Percentiles rank a stretch among this genome's conserved stretches.
phyloP scores from a whole-genome alignment of 2,329 filamentous ascomycete genomes.

The Fusarium pseudoanthophilum region DNA sequence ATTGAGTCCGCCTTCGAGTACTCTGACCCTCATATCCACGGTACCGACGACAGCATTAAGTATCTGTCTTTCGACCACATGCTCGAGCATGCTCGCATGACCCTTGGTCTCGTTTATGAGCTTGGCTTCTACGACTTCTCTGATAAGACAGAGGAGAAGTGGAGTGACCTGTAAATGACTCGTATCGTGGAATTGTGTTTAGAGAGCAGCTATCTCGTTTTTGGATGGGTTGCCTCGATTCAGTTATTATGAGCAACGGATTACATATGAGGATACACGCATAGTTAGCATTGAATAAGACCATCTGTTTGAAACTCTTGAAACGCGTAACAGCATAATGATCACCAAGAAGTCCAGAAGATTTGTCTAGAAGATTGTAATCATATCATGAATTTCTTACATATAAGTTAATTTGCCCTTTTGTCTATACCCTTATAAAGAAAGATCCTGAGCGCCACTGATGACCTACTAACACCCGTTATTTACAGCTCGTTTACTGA shows the following conservation, averaged over 20 bases:
- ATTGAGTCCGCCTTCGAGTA: slow-evolving; percentile 78
- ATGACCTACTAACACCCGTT: slow-evolving; percentile 12
- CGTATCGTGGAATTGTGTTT: neutral
- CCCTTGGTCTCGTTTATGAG: slow-evolving; percentile 84
- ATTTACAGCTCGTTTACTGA: slow-evolving; percentile 28
- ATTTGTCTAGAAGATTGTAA: neutral
- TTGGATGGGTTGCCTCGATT: neutral
- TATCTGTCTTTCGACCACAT: slow-evolving; percentile 87
- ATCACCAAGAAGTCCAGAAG: neutral
- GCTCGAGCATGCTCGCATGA: slow-evolving; percentile 89
- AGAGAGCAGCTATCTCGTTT: neutral
- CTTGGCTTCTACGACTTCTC: slow-evolving; percentile 80
- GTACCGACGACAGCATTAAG: slow-evolving; percentile 75
- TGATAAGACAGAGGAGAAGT: slow-evolving; percentile 47
- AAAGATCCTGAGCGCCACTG: slow-evolving; percentile 27
- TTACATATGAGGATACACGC: slow-evolving; percentile 25
- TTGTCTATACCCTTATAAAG: slow-evolving; percentile 32
- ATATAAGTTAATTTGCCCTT: slow-evolving; percentile 13
- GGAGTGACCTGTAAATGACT: slow-evolving; percentile 51
- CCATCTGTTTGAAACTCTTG: neutral
- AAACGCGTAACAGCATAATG: neutral
- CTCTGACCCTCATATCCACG: slow-evolving; percentile 75
- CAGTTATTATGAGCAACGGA: slow-evolving; percentile 21
- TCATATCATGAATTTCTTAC: slow-evolving; percentile 14
- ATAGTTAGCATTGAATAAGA: slow-evolving; percentile 3